These are phyloP conservation scores for Pseudogymnoascus verrucosus DNA, from an alignment of 2,329 filamentous ascomycete species.

Conservation along the genomic window DNA sequence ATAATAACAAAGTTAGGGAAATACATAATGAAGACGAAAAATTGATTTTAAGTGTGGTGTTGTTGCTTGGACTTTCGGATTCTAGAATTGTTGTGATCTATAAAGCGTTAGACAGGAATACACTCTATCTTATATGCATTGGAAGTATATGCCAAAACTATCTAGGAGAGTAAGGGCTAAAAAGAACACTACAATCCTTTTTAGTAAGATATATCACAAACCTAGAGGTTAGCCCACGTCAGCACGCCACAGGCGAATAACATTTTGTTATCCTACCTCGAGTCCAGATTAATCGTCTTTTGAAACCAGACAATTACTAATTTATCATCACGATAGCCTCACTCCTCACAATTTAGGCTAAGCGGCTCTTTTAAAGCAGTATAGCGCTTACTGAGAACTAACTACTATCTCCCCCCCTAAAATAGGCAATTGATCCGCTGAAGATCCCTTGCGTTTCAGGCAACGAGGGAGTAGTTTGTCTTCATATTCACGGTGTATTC, in stretches of 20 bases:
- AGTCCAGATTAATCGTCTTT: background rate
- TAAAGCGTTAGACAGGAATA: background rate
- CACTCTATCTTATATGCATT: background rate
- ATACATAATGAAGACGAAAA: background rate
- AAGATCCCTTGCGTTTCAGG: too few relatives aligned
- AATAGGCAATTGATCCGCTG: too few relatives aligned
- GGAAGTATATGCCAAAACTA: background rate
- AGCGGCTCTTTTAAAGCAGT: too few relatives aligned
- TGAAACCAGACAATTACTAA: background rate
- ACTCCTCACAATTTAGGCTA: too few relatives aligned
- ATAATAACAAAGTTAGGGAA: background rate
- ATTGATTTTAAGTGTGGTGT: background rate
- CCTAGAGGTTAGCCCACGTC: background rate
- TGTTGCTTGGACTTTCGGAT: background rate
- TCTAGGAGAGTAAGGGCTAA: background rate
- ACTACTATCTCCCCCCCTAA: too few relatives aligned
- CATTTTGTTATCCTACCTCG: background rate
- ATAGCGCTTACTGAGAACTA: too few relatives aligned
- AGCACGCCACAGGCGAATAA: background rate
- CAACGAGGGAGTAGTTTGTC: too few relatives aligned
- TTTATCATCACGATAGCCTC: too few relatives aligned
- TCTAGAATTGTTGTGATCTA: background rate
- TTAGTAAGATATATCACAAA: background rate
- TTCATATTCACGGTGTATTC: too few relatives aligned
- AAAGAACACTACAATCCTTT: background rate